Base-by-base conservation (phyloP, 768 basidiomycete species). In the Sarcomyxa edulis region DNA sequence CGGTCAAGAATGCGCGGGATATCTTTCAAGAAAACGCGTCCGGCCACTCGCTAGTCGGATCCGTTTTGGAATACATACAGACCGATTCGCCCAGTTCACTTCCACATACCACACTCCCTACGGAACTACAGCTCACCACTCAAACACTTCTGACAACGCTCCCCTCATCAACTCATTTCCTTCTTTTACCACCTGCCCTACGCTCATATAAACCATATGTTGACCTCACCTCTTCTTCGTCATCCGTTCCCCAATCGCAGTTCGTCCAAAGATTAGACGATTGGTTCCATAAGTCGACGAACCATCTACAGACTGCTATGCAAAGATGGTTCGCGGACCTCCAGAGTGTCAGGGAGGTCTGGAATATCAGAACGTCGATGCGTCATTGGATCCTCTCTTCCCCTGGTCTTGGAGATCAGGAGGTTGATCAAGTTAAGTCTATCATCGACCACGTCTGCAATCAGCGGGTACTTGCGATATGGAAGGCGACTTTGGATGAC, bases 121-220 rank as follows among this genome's bases (percentile, higher is more conserved):
- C 60, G 18, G 79, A 76, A 46, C 68, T 82, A 6, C 66, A 66
- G 29, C 60, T 93, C 27, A 80, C 79, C 5, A 88, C 89, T 0
- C 72, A 81, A 31, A 58, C 69, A 1, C 62, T 95, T 19, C 68
- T 97, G 14, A 64, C 71, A 18, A 70, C 71, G 7, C 71, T 95
- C 16, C 91, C 91, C 0, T 92, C 93, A 0, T 84, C 90, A 0
- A 78, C 84, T 18, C 86, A 92, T 46, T 78, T 93, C 44, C 73
- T 81, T 11, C 71, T 89, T 38, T 72, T 97, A 0, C 90, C 92
- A 0, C 52, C 67, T 1, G 72, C 66, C 42, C 72, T 97, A 43
- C 74, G 72, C 47, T 71, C 74, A 4, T 96, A 93, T 59, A 87
- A 81, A 49, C 93, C 93, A 7, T 94, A 88, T 56, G 75, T 95